These are phyloP conservation scores for Endocalyx cinctus DNA, from an alignment of 2,329 filamentous ascomycete genomes.

Conservation along the genomic window DNA sequence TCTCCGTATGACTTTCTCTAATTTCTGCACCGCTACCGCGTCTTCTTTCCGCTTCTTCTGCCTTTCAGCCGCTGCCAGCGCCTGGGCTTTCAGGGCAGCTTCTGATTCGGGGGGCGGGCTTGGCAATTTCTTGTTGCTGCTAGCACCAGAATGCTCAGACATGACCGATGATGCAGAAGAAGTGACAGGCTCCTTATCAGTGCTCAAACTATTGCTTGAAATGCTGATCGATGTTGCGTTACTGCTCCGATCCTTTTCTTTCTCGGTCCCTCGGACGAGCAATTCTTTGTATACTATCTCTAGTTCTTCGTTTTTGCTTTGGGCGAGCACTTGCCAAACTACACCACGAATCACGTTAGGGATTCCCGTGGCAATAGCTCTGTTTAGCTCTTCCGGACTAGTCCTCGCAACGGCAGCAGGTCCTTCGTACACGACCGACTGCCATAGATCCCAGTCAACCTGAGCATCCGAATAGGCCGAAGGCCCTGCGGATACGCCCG, in stretches of 20 bases:
- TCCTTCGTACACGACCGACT: slow-evolving; percentile 90
- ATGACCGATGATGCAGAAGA: slow-evolving; percentile 84
- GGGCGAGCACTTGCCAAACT: slow-evolving; percentile 94
- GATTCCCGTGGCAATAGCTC: slow-evolving; percentile 87
- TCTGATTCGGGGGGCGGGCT: slow-evolving; percentile 61
- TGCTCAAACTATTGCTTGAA: slow-evolving; percentile 49
- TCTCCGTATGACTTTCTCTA: slow-evolving; percentile 87
- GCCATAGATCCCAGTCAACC: slow-evolving; percentile 99
- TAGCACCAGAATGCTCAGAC: slow-evolving; percentile 66
- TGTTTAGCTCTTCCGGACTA: slow-evolving; percentile 83
- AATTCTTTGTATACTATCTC: slow-evolving; percentile 84
- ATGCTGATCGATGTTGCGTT: slow-evolving; percentile 48
- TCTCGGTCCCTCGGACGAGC: slow-evolving; percentile 73
- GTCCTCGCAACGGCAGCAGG: slow-evolving; percentile 82
- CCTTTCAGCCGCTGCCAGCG: slow-evolving; percentile 59
- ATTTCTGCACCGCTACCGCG: slow-evolving; percentile 64
- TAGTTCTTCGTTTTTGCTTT: slow-evolving; percentile 89
- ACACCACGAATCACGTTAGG: slow-evolving; percentile 95
- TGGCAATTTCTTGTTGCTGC: slow-evolving; percentile 49
- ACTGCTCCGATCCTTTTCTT: slow-evolving; percentile 62
- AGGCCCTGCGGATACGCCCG: slow-evolving; percentile 72
- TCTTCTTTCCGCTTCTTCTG: slow-evolving; percentile 80
- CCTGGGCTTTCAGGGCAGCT: slow-evolving; percentile 60
- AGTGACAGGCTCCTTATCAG: slow-evolving; percentile 60
- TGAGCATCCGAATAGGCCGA: slow-evolving; percentile 65